Base-by-base conservation (phyloP, 2,329 filamentous ascomycete species). In the Alternaria incomplexa region DNA sequence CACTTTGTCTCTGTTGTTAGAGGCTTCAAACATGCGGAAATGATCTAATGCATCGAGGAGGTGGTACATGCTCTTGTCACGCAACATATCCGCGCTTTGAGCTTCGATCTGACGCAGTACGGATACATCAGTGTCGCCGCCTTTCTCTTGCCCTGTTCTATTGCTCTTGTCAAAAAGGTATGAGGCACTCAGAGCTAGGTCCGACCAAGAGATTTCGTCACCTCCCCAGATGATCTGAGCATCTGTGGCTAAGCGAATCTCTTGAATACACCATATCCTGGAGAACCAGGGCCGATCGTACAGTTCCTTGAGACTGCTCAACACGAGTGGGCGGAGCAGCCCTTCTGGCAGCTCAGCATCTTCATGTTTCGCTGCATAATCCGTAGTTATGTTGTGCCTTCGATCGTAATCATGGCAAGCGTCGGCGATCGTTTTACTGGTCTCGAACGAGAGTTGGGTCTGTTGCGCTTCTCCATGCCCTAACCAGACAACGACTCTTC, bases 401-500 rank as follows among this genome's bases (percentile, higher is more conserved):
- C 26, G 25, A 15, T 30, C 22, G n/a, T n/a, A 15, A 22, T 15
- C 30, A 25, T 45, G 2, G 20, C 23, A 40, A 20, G 25, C 22
- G 28, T 15, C 20, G 36, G 17, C n/a, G 5, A 36, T 36, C 6
- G 4, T 36, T 15, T 15, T 4, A 36, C 3, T 5, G 30, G 30
- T 1, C 3, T 13, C 30, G 13, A 36, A 36, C 1, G 30, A 13
- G 4, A 15, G 12, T 12, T 11, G 32, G 9, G 4, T 43, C 20
- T 43, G 51, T 12, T 53, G 30, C 6, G 22, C 28, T 6, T 52
- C 36, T 6, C 32, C 26, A 1, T 58, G 32, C 1, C 66, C 67
- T 15, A 70, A 56, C 66, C 64, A 70, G 10, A 69, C 58, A 45
- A 69, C n/a, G 13, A 70, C 68, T 13, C 51, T 43, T 9, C 12